Percentiles rank a stretch among this genome's conserved stretches.
Evolutionary conservation across 1,139 yeast species (phyloP).

Genomic region (Zygosaccharomyces sapae): DNA sequence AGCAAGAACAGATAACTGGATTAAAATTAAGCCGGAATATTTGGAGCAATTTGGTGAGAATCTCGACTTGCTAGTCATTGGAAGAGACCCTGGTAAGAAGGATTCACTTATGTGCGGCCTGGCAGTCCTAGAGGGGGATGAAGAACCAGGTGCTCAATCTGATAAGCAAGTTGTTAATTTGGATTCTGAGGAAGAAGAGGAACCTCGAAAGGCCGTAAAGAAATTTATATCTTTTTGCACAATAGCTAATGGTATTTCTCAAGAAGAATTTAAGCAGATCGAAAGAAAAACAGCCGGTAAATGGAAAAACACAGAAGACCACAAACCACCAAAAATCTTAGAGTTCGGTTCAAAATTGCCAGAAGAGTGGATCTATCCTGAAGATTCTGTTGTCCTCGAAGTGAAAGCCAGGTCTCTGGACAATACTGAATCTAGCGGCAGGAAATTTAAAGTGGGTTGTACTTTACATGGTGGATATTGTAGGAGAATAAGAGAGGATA

Average conservation of each 20-base stretch:
- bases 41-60: conserved; percentile 82
- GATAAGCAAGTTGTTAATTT: conserved; percentile 18
- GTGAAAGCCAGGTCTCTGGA: conserved; percentile 77
- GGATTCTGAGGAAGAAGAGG: conserved; percentile 8
- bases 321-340: conserved; percentile 40
- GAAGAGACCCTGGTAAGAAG: conserved; percentile 72
- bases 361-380: conserved; percentile 73
- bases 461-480: conserved; percentile 79
- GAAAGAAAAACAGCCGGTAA: conserved; percentile 53
- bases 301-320: conserved; percentile 49
- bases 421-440: conserved; percentile 39
- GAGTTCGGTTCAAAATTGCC: conserved; percentile 64
- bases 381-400: conserved; percentile 71
- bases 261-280: conserved; percentile 56
- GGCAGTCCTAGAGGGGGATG: conserved; percentile 40
- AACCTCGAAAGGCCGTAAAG: conserved; percentile 18
- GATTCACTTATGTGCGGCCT: conserved; percentile 76
- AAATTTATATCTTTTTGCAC: conserved; percentile 62
- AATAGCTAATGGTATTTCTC: conserved; percentile 81
- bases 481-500: conserved; percentile 64
- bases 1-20: conserved; percentile 61
- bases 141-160: conserved; percentile 13
- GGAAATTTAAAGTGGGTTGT: conserved; percentile 57
- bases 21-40: conserved; percentile 89
- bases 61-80: conserved; percentile 74